Evolutionary conservation across 441 rosid species (phyloP).

Genomic region (Pelargonium cotyledonis): DNA sequence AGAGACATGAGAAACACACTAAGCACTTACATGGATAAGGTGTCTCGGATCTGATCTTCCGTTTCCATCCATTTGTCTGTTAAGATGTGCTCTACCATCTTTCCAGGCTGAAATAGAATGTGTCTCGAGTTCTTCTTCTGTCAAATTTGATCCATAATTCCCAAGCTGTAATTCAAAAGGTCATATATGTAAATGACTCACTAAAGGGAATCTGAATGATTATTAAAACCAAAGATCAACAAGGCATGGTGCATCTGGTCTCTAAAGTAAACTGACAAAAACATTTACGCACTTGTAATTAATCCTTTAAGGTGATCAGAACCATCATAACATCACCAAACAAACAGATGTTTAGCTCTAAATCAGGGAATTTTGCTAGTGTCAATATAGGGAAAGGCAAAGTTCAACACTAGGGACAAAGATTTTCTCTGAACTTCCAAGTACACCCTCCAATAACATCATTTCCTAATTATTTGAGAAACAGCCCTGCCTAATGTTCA

Average conservation of each 20-base stretch:
- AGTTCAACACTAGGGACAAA: no score
- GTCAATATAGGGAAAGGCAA: no score
- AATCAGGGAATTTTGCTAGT: no score
- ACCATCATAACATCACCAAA: no score
- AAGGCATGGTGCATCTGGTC: background rate
- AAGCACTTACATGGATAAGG: slow-evolving; percentile 47
- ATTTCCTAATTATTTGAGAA: no score
- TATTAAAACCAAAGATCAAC: background rate
- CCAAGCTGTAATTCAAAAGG: slow-evolving; percentile 42
- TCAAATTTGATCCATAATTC: slow-evolving; percentile 53
- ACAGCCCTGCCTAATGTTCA: no score
- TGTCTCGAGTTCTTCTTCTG: slow-evolving; percentile 65
- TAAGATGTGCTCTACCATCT: slow-evolving; percentile 46
- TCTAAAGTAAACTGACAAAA: background rate
- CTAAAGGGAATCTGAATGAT: background rate
- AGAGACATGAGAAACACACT: slow-evolving; percentile 9
- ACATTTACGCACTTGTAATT: no score
- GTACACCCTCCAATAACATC: no score
- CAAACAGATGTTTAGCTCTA: no score
- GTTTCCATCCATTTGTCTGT: slow-evolving; percentile 40
- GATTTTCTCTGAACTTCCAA: no score
- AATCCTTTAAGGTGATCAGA: no score
- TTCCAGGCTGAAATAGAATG: slow-evolving; percentile 71
- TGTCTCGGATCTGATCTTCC: slow-evolving; percentile 35
- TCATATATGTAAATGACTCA: slow-evolving; percentile 6